Base-by-base conservation (phyloP, 1,284 basidiomycete genomes). In the Mycena sp. region DNA sequence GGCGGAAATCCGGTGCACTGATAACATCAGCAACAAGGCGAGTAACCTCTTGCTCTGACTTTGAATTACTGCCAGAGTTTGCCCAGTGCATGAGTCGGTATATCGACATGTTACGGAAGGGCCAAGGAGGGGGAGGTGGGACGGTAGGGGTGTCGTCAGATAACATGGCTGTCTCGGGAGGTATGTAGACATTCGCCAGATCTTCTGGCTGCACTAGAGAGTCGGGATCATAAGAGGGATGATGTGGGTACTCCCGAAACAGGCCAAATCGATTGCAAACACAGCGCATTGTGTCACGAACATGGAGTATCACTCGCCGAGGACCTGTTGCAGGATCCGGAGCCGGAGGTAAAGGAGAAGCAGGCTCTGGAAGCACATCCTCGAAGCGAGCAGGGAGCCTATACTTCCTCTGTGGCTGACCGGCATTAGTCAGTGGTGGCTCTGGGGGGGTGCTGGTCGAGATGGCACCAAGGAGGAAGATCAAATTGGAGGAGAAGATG, bases 211-310 rank as follows among this genome's bases (percentile, higher is more conserved):
- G 14, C 7, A 64, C 25, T 10, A 40, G 48, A 3, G 30, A 12
- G 29, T 64, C 62, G 5, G 62, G 56, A 41, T 64, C 57, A n/a
- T 64, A 59, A 0, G 62, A 45, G 4, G 62, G 62, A 3, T 50
- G 57, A 19, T 59, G 62, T 1, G 26, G 57, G 44, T 64, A 64
- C 19, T 46, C 57, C 71, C 73, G 68, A 21, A 65, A 69, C 3
- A 77, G 32, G 10, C 70, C 58, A 65, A 77, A 77, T 3, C 55
- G 32, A 53, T 77, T 77, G 11, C 56, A 23, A 0, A 55, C 56
- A 16, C 76, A 76, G 16, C 46, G 53, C 12, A 76, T 45, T 4
- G 54, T 67, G 61, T 78, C 73, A 2, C 68, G 68, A 11, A 77
- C 76, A 67, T 72, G 71, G 7, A 77, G 71, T 12, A 56, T 61